Base-by-base conservation (phyloP, 2,329 filamentous ascomycete species). In the Fusarium ramigenum region DNA sequence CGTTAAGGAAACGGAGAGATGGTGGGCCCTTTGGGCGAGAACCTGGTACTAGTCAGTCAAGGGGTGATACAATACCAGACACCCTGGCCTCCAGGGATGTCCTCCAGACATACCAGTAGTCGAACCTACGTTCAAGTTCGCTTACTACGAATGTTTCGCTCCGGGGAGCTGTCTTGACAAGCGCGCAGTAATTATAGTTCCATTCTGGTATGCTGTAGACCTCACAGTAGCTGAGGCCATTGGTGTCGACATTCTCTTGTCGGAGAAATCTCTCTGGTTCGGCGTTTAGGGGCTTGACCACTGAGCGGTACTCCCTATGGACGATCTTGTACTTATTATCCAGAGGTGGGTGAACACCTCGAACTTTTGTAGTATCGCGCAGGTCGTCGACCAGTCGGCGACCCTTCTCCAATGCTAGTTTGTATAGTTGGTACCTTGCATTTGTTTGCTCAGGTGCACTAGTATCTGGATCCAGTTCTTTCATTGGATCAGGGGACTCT, bases 341-440 rank as follows among this genome's bases (percentile, higher is more conserved):
- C 0, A 44, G 23, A 2, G 42, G 23, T 5, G 9, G n/a, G 15
- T 19, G 23, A 4, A 44, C 10, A 9, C n/a, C 42, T 6, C 16
- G 0, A 4, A 25, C 42, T 4, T 44, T 44, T 0, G 10, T 25
- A 0, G n/a, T 12, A 3, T 25, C 16, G 7, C 1, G 10, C 0
- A 44, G 0, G 7, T 43, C 32, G 32, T 14, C 14, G 32, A 34
- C 32, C 14, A 0, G 7, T 43, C 32, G 32, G 32, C 32, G 32
- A 16, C 32, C 14, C 9, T n/a, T 42, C 15, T 5, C 10, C 16
- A 25, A 16, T 8, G 28, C 28, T 4, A 3, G 44, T 2, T 43
- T 1, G 15, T 43, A 43, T 0, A 43, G 16, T 7, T 43, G 7
- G 0, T 11, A 8, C 4, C n/a, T 16, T 0, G n/a, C n/a, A 4